Conservation (phyloP, 805 yeast genomes). For the Myxozyma neglecta region DNA sequence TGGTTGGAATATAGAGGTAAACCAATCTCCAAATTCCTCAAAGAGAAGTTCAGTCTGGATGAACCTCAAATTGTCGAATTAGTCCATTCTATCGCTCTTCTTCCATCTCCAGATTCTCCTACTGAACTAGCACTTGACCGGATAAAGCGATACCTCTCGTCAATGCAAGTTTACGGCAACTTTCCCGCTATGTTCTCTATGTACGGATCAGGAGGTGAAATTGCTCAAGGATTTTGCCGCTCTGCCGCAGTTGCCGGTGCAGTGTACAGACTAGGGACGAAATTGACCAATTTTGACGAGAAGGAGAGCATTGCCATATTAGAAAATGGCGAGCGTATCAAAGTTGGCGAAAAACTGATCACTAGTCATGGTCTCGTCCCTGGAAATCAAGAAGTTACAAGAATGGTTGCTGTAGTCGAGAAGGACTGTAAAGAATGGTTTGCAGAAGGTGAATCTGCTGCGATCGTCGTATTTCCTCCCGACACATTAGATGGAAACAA, state of each 20-base stretch:
- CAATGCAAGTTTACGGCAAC: slow-evolving; percentile 89
- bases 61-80: slow-evolving; percentile 78
- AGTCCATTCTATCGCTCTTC: slow-evolving; percentile 80
- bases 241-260: slow-evolving; percentile 98
- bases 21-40: slow-evolving; percentile 61
- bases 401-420: slow-evolving; percentile 79
- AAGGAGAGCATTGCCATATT: slow-evolving; percentile 59
- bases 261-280: slow-evolving; percentile 79
- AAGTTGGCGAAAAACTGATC: slow-evolving; percentile 76
- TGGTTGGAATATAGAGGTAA: slow-evolving; percentile 58
- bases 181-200: slow-evolving; percentile 91
- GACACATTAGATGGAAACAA: slow-evolving; percentile 67
- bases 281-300: slow-evolving; percentile 64
- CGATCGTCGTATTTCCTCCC: slow-evolving; percentile 92
- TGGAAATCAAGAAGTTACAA: slow-evolving; percentile 59
- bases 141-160: slow-evolving; percentile 76
- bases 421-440: slow-evolving; percentile 93
- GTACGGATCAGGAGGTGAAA: slow-evolving; percentile 94
- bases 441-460: slow-evolving; percentile 75
- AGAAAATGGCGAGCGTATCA: slow-evolving; percentile 66
- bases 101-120: slow-evolving; percentile 57
- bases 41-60: slow-evolving; percentile 66
- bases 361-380: slow-evolving; percentile 45
- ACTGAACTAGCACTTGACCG: slow-evolving; percentile 77
- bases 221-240: slow-evolving; percentile 94